A percentile compares a stretch with the other conserved stretches of the same genome.
Evolutionary conservation across 139 green algal genomes (phyloP).

Genomic region (Micromonas pusilla): DNA sequence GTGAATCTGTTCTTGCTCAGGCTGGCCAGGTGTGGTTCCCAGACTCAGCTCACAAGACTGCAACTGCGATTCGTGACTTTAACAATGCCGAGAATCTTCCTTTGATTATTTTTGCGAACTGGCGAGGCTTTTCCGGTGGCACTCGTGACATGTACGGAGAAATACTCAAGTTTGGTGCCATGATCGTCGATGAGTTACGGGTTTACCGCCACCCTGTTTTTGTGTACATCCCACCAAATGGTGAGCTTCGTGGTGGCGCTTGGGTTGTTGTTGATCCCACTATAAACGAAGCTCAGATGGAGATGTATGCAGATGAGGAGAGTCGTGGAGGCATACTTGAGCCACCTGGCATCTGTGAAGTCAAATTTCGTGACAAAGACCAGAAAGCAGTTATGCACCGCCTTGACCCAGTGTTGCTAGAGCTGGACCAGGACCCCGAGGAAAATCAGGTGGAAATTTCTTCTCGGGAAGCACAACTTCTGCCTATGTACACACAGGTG

Average conservation of each 20-base stretch:
- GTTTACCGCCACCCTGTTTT: constrained; percentile 84
- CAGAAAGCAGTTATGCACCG: constrained; percentile 80
- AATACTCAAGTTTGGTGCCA: constrained; percentile 87
- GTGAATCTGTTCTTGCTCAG: constrained; percentile 36
- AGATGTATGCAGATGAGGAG: constrained; percentile 50
- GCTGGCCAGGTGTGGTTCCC: constrained; percentile 89
- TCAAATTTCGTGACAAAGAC: constrained; percentile 87
- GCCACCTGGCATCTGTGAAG: constrained; percentile 94
- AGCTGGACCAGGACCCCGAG: constrained; percentile 21
- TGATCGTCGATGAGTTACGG: constrained; percentile 91
- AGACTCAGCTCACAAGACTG: constrained; percentile 92
- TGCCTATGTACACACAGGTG: constrained; percentile 73
- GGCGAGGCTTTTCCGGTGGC: constrained; percentile 93
- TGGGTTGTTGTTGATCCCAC: constrained; percentile 96
- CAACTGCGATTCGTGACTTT: constrained; percentile 96
- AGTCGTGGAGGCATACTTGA: constrained; percentile 86
- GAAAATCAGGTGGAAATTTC: constrained; percentile 24
- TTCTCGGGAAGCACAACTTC: constrained; percentile 60
- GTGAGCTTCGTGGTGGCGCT: constrained; percentile 91
- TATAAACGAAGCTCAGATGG: constrained; percentile 72
- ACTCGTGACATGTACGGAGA: constrained; percentile 96
- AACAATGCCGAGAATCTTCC: constrained; percentile 81
- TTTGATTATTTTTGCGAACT: constrained; percentile 97
- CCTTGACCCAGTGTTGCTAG: constrained; percentile 63
- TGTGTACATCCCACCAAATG: constrained; percentile 87